Base-by-base conservation (phyloP, 768 basidiomycete genomes). In the Podaxis sp. region DNA sequence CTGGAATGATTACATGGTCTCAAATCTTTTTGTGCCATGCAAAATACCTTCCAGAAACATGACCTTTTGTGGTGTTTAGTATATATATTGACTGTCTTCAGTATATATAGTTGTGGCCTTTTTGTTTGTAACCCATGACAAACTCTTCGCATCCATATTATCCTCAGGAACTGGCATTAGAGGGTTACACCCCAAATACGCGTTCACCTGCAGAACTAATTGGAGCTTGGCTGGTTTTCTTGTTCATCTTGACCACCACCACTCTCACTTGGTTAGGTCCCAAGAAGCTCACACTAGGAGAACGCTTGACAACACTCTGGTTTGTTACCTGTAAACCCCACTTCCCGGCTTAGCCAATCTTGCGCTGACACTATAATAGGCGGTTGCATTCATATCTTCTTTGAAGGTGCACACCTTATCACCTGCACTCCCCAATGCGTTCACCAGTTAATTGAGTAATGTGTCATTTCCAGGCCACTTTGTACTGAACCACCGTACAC, bases 301-400 rank as follows among this genome's bases (percentile, higher is more conserved):
- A 63, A 13, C 57, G 54, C 36, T 38, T 59, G 27, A 63, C 54
- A 23, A 42, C 52, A 11, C 53, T 63, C 23, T 63, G 62, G 62
- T 63, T 63, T 32, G 25, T 63, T 18, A 55, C 55, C 10, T 59
- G 62, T 60, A 42, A 25, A 53, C 23, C 14, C 11, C 10, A 1
- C 36, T 28, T 16, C 27, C 18, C 27, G 14, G 9, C 23, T 3
- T 0, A n/a, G 9, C n/a, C 18, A 27, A 11, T 5, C 25, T 28
- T 14, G 23, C 7, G 25, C n/a, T 54, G n/a, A 52, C 11, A 14
- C 2, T 37, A 13, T 16, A 28, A 36, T 25, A 63, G 62, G 62
- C 28, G 62, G 62, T 16, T 63, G 58, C 27, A 63, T 63, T 40
- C 62, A 63, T 46, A 28, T 63, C 18, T 18, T 63, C 25, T 63